A percentile compares a stretch with the other conserved stretches of the same genome.
These are phyloP conservation scores for Penicillium sp. DNA, from an alignment of 2,329 filamentous ascomycete species.

Conservation along the genomic window DNA sequence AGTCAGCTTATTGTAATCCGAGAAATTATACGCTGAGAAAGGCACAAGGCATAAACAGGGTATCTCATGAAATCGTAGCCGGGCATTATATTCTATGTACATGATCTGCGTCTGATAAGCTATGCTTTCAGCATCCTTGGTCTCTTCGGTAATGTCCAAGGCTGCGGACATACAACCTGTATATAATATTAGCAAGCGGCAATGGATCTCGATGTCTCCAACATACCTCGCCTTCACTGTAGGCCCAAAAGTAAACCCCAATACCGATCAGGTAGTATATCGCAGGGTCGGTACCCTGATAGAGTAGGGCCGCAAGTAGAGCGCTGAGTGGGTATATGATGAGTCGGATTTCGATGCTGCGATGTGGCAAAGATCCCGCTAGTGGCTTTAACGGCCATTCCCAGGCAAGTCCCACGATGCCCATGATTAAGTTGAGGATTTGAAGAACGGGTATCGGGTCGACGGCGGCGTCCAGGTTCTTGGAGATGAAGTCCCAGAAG, in stretches of 20 bases:
- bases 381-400: slow-evolving; percentile 83
- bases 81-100: slow-evolving; percentile 8
- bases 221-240: slow-evolving; percentile 90
- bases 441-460: slow-evolving; percentile 85
- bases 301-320: slow-evolving; percentile 70
- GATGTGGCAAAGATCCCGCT: slow-evolving; percentile 72
- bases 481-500: slow-evolving; percentile 95
- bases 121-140: slow-evolving; percentile 28
- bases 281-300: slow-evolving; percentile 87
- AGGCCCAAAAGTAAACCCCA: slow-evolving; percentile 91
- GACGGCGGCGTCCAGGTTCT: slow-evolving; percentile 78
- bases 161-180: slow-evolving; percentile 62
- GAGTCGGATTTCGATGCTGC: slow-evolving; percentile 80
- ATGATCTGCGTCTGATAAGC: slow-evolving; percentile 13
- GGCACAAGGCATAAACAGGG: not conserved
- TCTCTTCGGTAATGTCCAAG: slow-evolving; percentile 64
- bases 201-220: too few relatives aligned
- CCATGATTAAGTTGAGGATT: slow-evolving; percentile 80
- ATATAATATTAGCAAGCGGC: slow-evolving; percentile 8
- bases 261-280: slow-evolving; percentile 87
- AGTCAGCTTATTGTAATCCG: too few relatives aligned
- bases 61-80: not conserved
- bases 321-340: slow-evolving; percentile 74
- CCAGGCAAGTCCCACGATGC: slow-evolving; percentile 71
- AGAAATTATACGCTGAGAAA: too few relatives aligned